Percentiles rank a stretch among this genome's conserved stretches.
Conservation (phyloP, 106 monocot genomes). For the Apostasia shenzhenica region DNA sequence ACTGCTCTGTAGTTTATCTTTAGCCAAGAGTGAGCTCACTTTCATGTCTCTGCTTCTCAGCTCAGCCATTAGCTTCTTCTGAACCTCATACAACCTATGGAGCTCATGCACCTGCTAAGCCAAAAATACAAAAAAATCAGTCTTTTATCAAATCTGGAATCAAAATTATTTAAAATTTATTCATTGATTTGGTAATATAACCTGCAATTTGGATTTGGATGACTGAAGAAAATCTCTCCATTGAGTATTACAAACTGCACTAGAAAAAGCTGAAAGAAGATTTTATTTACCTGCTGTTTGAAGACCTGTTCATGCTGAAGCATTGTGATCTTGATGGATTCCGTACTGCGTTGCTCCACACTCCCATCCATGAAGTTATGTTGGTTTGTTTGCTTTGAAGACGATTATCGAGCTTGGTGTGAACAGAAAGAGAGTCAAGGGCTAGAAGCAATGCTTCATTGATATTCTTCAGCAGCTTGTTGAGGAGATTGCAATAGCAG, state of each 20-base stretch:
- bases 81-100: constrained; percentile 49
- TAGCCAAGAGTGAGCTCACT: background rate
- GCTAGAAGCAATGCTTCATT: background rate
- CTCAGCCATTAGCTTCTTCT: constrained; percentile 45
- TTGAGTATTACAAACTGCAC: too few relatives aligned
- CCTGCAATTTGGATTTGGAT: too few relatives aligned
- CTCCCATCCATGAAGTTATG: constrained; percentile 26
- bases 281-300: constrained; percentile 41
- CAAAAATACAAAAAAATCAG: background rate
- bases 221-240: background rate
- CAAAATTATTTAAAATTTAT: background rate
- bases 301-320: constrained; percentile 55
- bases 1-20: constrained; percentile 15
- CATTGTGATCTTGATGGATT: constrained; percentile 37
- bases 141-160: background rate
- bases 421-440: background rate
- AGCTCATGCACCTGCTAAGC: constrained; percentile 46
- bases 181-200: background rate
- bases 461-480: constrained; percentile 5
- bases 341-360: constrained; percentile 19
- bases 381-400: constrained; percentile 1
- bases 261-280: background rate
- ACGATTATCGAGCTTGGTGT: background rate
- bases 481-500: constrained; percentile 7
- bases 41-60: constrained; percentile 12